Evolutionary conservation across 1,139 yeast species (phyloP).

Genomic region (Kodamaea sp.): DNA sequence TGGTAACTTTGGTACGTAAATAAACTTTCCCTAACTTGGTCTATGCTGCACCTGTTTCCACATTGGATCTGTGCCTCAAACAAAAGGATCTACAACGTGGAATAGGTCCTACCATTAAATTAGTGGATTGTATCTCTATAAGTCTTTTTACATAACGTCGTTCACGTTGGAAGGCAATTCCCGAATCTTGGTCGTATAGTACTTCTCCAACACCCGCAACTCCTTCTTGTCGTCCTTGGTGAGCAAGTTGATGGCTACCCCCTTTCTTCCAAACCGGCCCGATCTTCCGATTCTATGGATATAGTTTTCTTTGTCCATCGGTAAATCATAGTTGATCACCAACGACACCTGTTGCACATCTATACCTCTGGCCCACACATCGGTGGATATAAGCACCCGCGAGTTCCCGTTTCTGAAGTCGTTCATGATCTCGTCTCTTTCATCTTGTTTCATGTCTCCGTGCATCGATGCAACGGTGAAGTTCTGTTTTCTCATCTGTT

Average conservation of each 20-base stretch:
- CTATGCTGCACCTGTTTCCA: too few relatives aligned
- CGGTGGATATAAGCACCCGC: slow-evolving; percentile 89
- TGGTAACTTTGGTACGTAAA: too few relatives aligned
- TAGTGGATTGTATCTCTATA: too few relatives aligned
- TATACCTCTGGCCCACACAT: slow-evolving; percentile 97
- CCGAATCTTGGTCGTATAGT: slow-evolving; percentile 73
- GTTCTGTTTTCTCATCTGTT: slow-evolving; percentile 74
- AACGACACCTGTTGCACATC: slow-evolving; percentile 97
- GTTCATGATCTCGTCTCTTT: slow-evolving; percentile 84
- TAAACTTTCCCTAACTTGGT: too few relatives aligned
- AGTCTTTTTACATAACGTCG: slow-evolving; percentile 36
- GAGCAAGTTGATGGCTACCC: slow-evolving; percentile 88
- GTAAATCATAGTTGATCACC: slow-evolving; percentile 90
- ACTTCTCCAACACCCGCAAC: slow-evolving; percentile 70
- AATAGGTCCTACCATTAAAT: too few relatives aligned
- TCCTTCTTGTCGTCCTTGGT: slow-evolving; percentile 65
- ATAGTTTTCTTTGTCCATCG: slow-evolving; percentile 82
- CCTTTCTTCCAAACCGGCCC: slow-evolving; percentile 95
- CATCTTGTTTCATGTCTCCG: slow-evolving; percentile 95
- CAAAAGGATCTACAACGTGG: too few relatives aligned
- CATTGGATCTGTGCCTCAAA: too few relatives aligned
- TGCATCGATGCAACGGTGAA: slow-evolving; percentile 94
- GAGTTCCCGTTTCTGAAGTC: slow-evolving; percentile 79
- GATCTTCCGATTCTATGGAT: slow-evolving; percentile 94
- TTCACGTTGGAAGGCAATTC: slow-evolving; percentile 86